These are phyloP conservation scores for Populus euphratica DNA, from an alignment of 345 rosid genomes.

Conservation along the genomic window DNA sequence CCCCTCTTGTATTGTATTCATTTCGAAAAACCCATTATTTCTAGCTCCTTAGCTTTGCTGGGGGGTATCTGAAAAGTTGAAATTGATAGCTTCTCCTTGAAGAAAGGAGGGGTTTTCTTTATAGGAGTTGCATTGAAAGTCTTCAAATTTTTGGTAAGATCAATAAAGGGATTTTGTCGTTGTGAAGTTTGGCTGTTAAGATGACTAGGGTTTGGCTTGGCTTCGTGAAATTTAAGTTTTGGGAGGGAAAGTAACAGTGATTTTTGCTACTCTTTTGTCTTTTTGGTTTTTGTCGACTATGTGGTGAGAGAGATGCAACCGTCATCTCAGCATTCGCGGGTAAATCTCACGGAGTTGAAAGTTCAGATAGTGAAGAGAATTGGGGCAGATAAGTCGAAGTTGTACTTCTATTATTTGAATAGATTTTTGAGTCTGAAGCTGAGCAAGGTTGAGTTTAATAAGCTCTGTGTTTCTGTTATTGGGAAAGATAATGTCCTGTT, in stretches of 20 bases:
- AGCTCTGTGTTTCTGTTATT: constrained; percentile 29
- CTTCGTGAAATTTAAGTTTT: not conserved
- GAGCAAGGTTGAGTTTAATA: constrained; percentile 35
- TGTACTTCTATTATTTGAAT: constrained; percentile 35
- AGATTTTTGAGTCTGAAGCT: constrained; percentile 35
- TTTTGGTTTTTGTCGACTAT: constrained; percentile 9
- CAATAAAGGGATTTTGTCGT: not conserved
- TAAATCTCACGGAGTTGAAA: constrained; percentile 32
- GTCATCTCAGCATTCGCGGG: constrained; percentile 16
- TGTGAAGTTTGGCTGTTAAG: not conserved
- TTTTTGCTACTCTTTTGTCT: not conserved
- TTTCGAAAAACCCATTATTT: constrained; percentile 7
- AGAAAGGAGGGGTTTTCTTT: constrained; percentile 8
- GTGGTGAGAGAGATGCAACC: constrained; percentile 25
- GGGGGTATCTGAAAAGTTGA: constrained; percentile 11
- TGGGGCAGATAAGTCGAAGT: constrained; percentile 34
- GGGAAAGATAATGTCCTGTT: constrained; percentile 40
- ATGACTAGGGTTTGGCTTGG: not conserved
- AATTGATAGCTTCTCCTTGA: not conserved
- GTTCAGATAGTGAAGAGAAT: constrained; percentile 35
- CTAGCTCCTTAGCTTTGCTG: constrained; percentile 4
- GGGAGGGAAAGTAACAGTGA: constrained; percentile 1
- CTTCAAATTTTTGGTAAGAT: not conserved
- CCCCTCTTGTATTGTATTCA: constrained; percentile 4
- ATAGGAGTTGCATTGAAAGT: constrained; percentile 5